Conservation (phyloP, 805 yeast species). For the Pichia ethanolica region DNA sequence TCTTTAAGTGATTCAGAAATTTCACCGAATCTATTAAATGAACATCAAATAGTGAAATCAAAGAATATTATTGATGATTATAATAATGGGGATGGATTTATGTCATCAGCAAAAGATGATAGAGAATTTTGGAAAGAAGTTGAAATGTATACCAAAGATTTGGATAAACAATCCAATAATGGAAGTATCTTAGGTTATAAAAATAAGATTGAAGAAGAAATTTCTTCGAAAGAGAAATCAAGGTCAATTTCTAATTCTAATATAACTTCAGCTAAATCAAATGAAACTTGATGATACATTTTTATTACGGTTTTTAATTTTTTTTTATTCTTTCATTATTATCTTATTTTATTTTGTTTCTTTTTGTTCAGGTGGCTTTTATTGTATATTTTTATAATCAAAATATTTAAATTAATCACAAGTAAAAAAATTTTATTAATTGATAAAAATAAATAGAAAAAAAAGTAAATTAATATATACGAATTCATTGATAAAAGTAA, state of each 20-base stretch:
- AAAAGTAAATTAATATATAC: too few species aligned
- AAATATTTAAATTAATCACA: too few species aligned
- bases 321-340: too few species aligned
- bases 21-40: background rate
- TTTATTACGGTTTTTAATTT: too few species aligned
- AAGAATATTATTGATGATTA: constrained; percentile 1
- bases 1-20: constrained; percentile 2
- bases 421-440: too few species aligned
- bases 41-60: background rate
- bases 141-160: constrained; percentile 23
- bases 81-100: background rate
- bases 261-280: too few species aligned
- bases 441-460: too few species aligned
- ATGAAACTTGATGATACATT: too few species aligned
- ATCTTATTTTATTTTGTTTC: too few species aligned
- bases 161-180: constrained; percentile 14
- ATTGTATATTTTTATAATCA: too few species aligned
- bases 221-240: background rate
- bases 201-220: background rate
- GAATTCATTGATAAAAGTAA: too few species aligned
- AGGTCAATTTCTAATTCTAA: background rate
- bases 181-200: background rate
- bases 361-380: too few species aligned
- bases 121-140: constrained; percentile 26
- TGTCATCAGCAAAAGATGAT: constrained; percentile 15